These are phyloP conservation scores for Phellinidium pouzarii DNA, from an alignment of 1,284 basidiomycete genomes.

Conservation along the genomic window DNA sequence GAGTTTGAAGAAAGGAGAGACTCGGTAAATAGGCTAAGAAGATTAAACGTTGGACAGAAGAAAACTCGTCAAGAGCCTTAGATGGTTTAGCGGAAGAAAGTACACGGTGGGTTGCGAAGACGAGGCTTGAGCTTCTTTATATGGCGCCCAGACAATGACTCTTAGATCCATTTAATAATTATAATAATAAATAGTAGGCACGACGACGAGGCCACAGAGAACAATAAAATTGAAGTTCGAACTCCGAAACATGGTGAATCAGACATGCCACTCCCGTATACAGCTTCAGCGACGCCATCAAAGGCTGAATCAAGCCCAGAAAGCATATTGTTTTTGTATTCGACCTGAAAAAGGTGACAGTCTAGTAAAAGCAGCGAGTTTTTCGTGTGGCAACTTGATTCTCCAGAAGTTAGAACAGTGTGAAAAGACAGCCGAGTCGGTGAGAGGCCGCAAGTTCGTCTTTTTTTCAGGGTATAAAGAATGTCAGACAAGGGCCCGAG, in stretches of 20 bases:
- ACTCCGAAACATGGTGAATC: background rate
- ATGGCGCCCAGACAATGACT: background rate
- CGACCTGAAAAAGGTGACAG: no score
- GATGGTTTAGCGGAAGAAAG: background rate
- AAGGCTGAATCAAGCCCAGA: background rate
- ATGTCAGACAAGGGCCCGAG: no score
- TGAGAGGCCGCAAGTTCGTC: no score
- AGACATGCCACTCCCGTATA: no score
- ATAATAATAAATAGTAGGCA: background rate
- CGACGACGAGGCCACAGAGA: background rate
- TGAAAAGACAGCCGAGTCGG: no score
- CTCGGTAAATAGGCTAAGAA: background rate
- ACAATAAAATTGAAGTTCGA: background rate
- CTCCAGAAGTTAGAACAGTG: no score
- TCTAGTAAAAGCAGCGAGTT: no score
- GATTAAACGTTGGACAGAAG: background rate
- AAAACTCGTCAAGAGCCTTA: background rate
- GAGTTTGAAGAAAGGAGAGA: background rate
- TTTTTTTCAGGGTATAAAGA: no score
- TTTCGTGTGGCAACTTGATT: no score
- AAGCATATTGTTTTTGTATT: no score
- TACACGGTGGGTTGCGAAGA: background rate
- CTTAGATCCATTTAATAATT: no score
- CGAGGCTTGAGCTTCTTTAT: background rate
- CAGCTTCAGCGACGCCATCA: background rate